Conservation (phyloP, 2,329 filamentous ascomycete species). For the Amesomyces nigricolor region DNA sequence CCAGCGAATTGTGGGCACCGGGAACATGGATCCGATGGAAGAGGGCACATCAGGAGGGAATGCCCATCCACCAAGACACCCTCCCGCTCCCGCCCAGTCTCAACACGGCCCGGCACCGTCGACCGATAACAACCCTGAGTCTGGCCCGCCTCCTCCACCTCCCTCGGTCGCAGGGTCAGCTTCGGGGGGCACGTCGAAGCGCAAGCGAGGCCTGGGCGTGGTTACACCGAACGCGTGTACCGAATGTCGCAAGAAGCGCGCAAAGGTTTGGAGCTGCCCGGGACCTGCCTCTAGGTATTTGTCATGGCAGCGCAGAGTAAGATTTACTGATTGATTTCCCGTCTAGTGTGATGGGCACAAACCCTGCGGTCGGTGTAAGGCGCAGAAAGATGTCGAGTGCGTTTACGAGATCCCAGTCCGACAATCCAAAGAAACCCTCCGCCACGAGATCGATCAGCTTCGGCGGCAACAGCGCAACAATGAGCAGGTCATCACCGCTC, state of each 20-base stretch:
- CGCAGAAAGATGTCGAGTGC: constrained; percentile 51
- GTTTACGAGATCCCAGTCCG: constrained; percentile 58
- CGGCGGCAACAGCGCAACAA: constrained; percentile 49
- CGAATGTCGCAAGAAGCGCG: constrained; percentile 57
- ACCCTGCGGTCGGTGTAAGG: constrained; percentile 51
- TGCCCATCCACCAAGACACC: constrained; percentile 8
- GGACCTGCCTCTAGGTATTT: not conserved
- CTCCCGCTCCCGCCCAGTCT: not conserved
- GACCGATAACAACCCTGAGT: constrained; percentile 12
- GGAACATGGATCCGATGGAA: constrained; percentile 24
- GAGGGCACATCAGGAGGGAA: constrained; percentile 13
- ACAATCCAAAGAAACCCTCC: constrained; percentile 57
- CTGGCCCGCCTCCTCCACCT: constrained; percentile 15
- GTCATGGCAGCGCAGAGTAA: not conserved
- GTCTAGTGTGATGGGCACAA: constrained; percentile 54
- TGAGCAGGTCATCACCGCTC: constrained; percentile 51
- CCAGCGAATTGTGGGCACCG: not conserved
- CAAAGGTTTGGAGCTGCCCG: constrained; percentile 43
- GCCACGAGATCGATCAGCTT: constrained; percentile 53
- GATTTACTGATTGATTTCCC: not conserved
- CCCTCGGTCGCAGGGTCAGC: constrained; percentile 28
- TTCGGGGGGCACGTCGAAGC: constrained; percentile 38
- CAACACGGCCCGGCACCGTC: constrained; percentile 1
- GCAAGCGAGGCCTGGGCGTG: constrained; percentile 49
- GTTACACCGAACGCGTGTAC: constrained; percentile 57